Conservation (phyloP, 768 basidiomycete species). For the Nidularia sp. region DNA sequence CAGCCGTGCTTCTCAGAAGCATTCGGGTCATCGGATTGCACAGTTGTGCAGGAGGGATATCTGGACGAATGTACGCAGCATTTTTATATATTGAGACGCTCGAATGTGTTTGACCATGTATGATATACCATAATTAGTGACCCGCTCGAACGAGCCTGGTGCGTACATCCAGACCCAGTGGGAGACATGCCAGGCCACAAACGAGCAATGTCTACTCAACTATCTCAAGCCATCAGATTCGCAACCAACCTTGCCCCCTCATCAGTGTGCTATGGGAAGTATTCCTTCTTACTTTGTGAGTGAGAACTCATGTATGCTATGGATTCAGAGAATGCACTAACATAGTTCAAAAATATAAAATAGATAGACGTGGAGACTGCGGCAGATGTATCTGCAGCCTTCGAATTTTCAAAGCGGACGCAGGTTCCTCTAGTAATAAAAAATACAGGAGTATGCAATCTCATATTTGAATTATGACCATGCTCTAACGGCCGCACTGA, state of each 20-base stretch:
- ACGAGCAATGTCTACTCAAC: constrained; percentile 45
- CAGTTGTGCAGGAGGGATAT: constrained; percentile 9
- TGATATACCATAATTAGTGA: not conserved
- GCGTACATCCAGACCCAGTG: constrained; percentile 30
- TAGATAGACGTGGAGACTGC: constrained; percentile 35
- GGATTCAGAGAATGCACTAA: not conserved
- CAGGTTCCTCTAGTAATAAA: constrained; percentile 41
- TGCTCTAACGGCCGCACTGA: not conserved
- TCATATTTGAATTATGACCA: not conserved
- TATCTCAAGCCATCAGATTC: constrained; percentile 24
- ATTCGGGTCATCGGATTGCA: constrained; percentile 12
- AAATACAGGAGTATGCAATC: constrained; percentile 42
- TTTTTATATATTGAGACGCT: not conserved
- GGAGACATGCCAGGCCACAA: constrained; percentile 50
- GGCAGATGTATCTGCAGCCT: constrained; percentile 39
- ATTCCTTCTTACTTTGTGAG: constrained; percentile 34
- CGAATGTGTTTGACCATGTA: not conserved
- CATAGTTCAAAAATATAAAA: constrained; percentile 7
- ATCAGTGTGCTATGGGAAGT: constrained; percentile 30
- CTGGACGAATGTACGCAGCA: constrained; percentile 12
- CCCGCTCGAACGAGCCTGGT: not conserved
- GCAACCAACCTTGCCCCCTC: constrained; percentile 15
- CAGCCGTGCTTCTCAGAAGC: constrained; percentile 14
- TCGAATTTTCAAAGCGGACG: constrained; percentile 34
- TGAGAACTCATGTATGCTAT: constrained; percentile 1